These are phyloP conservation scores for Blastocystis sp. DNA, from an alignment of 352 stramenopile species.

Conservation along the genomic window DNA sequence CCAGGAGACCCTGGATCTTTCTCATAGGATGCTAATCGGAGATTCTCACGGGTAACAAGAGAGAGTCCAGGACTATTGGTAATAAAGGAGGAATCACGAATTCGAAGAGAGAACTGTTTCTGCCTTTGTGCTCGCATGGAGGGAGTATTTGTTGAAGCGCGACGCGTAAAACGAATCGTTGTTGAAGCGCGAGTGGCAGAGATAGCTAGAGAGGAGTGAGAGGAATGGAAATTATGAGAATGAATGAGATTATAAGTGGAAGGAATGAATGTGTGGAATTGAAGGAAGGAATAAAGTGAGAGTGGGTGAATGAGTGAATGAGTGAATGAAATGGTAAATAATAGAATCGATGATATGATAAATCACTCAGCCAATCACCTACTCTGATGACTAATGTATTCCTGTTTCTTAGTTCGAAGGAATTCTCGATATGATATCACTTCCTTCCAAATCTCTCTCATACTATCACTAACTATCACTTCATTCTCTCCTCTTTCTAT, in stretches of 20 bases:
- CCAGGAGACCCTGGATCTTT: background rate
- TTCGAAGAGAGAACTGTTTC: slow-evolving; percentile 50
- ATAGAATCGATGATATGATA: no score
- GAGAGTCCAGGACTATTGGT: background rate
- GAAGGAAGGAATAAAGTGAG: no score
- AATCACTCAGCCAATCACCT: background rate
- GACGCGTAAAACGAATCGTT: slow-evolving; percentile 41
- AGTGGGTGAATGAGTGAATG: no score
- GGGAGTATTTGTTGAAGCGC: background rate
- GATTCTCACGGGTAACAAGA: slow-evolving; percentile 8
- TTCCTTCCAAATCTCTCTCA: background rate
- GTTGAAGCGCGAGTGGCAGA: background rate
- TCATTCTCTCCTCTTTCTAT: background rate
- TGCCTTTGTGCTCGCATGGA: background rate
- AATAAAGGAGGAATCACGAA: slow-evolving; percentile 9
- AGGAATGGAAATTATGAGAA: no score
- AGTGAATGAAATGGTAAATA: no score
- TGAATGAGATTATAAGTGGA: no score
- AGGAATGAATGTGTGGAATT: no score
- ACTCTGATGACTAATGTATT: slow-evolving; percentile 29
- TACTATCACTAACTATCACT: background rate
- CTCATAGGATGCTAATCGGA: slow-evolving; percentile 23
- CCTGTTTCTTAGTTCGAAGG: slow-evolving; percentile 26
- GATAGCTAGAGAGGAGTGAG: background rate
- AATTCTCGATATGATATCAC: slow-evolving; percentile 10